phyloP scores from a whole-genome alignment of 148 eudicot species.

The Silene latifolia region DNA sequence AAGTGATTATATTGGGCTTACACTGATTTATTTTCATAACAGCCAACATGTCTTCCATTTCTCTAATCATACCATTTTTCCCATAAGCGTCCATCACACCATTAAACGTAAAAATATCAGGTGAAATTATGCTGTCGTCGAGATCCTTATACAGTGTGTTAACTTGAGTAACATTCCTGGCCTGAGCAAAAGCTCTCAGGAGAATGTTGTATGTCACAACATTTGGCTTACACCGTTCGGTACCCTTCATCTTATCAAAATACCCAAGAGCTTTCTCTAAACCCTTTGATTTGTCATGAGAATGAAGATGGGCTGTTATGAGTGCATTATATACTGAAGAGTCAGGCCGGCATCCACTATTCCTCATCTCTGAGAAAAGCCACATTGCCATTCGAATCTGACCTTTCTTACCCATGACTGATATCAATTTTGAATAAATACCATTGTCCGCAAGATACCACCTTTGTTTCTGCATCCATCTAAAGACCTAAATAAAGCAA shows the following conservation, averaged over 20 bases:
- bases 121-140: slow-evolving; percentile 55
- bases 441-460: slow-evolving; percentile 95
- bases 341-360: slow-evolving; percentile 87
- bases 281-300: slow-evolving; percentile 81
- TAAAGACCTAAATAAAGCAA: slow-evolving; percentile 44
- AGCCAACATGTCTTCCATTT: slow-evolving; percentile 75
- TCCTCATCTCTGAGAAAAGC: slow-evolving; percentile 98
- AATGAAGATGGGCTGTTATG: slow-evolving; percentile 81
- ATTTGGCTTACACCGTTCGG: slow-evolving; percentile 74
- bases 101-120: slow-evolving; percentile 85
- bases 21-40: slow-evolving; percentile 71
- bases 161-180: slow-evolving; percentile 63
- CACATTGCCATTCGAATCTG: slow-evolving; percentile 92
- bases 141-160: slow-evolving; percentile 67
- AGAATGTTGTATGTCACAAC: slow-evolving; percentile 88
- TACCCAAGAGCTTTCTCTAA: slow-evolving; percentile 68
- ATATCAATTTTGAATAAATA: slow-evolving; percentile 81
- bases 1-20: slow-evolving; percentile 81
- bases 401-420: slow-evolving; percentile 92
- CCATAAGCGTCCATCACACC: slow-evolving; percentile 98
- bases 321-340: slow-evolving; percentile 87
- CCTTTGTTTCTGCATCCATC: slow-evolving; percentile 96
- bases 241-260: slow-evolving; percentile 88
- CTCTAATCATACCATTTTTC: slow-evolving; percentile 87
- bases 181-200: slow-evolving; percentile 86